Percentiles rank a stretch among this genome's conserved stretches.
phyloP scores from a whole-genome alignment of 2,329 filamentous ascomycete genomes.

The Curvularia lunata region DNA sequence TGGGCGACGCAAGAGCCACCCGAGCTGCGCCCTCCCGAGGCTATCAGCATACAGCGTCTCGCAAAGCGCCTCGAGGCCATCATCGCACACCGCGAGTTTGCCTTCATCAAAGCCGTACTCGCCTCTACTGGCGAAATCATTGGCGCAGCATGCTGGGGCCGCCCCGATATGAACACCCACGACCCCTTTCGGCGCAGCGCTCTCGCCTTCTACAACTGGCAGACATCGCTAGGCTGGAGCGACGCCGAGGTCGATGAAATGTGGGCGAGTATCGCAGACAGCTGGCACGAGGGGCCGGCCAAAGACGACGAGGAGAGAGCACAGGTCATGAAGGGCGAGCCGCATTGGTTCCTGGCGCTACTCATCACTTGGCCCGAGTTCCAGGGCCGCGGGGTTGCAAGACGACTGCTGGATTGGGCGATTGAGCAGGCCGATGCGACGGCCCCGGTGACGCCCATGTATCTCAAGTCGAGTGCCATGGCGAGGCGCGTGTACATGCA shows the following conservation, averaged over 20 bases:
- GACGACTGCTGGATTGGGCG: slow-evolving; percentile 38
- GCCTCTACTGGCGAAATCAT: slow-evolving; percentile 26
- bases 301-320: slow-evolving; percentile 28
- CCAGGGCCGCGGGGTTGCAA: slow-evolving; percentile 40
- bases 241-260: slow-evolving; percentile 36
- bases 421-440: slow-evolving; percentile 39
- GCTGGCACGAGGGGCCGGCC: slow-evolving; percentile 29
- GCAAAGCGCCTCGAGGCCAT: slow-evolving; percentile 30
- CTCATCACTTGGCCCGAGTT: slow-evolving; percentile 39
- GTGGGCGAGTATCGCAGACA: slow-evolving; percentile 26
- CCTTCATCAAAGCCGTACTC: slow-evolving; percentile 40
- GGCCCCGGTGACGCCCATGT: slow-evolving; percentile 34
- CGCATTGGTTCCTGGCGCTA: slow-evolving; percentile 44
- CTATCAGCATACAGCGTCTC: slow-evolving; percentile 26
- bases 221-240: slow-evolving; percentile 27
- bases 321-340: slow-evolving; percentile 25
- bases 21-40: slow-evolving; percentile 17
- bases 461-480: slow-evolving; percentile 35
- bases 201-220: slow-evolving; percentile 29
- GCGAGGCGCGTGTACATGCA: slow-evolving; percentile 41
- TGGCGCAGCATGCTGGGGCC: slow-evolving; percentile 40
- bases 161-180: slow-evolving; percentile 26
- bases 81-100: slow-evolving; percentile 22
- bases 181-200: slow-evolving; percentile 32
- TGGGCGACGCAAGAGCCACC: slow-evolving; percentile 35